Evolutionary conservation across 1,139 yeast species (phyloP), one percentile per base, ranked within the genome.

Genomic region (Zhuliangozyma blackwelliae): DNA sequence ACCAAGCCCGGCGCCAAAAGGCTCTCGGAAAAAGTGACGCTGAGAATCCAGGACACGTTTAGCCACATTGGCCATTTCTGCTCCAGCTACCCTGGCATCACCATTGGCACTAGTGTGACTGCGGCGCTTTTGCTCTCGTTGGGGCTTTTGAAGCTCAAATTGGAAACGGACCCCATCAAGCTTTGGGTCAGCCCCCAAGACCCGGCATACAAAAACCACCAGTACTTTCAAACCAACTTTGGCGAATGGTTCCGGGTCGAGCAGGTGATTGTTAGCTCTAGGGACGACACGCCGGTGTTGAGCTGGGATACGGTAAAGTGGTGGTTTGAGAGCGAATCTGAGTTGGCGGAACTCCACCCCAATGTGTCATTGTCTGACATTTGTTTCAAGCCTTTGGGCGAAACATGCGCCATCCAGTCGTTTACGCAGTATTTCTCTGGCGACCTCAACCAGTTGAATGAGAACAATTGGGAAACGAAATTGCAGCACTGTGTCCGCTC

Each of bases 201-300:
- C n/a, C 77, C 75, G 5, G 89, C 89, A 11, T 82, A 72, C 41
- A 65, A 74, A 31, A 82, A 92, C 51, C 81, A 82, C 52, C 65
- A 72, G 37, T 80, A 71, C 49, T 92, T 81, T 54, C 96, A 92
- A 54, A 68, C 72, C 11, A 75, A 79, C 40, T 92, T 92, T 60
- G 97, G 97, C 0, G 96, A 95, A 31, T 92, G 94, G 68, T 92
- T 83, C 62, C 72, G 97, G 50, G 76, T 89, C 5, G 92, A 89
- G 51, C 97, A 92, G 59, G 65, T 87, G 1, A 86, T 86, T 45
- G 63, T 92, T 8, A 82, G 87, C 25, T 82, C 83, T 44, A 79
- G 77, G 11, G 70, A 84, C 8, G 5, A 58, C 30, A 37, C 77
- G 77, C 41, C 84, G 65, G 36, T 90, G 30, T 64, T 77, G 28